Evolutionary conservation across 2,329 filamentous ascomycete genomes (phyloP).

Genomic region (Trichoderma harzianum): DNA sequence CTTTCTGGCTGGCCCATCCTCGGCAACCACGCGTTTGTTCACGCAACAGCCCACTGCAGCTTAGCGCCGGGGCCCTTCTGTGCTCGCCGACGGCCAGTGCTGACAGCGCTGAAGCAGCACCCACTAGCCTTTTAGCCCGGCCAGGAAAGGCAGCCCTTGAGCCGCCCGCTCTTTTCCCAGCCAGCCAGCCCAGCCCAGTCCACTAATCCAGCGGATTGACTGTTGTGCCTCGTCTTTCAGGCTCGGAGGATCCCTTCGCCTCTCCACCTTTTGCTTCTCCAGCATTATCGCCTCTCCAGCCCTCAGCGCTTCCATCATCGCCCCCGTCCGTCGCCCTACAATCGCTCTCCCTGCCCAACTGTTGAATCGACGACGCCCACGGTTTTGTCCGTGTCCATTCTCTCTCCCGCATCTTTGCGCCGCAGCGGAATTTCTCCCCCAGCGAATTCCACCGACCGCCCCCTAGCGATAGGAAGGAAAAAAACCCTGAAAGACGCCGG

Average conservation of each 20-base stretch:
- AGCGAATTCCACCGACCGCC: not conserved
- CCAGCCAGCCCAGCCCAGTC: not conserved
- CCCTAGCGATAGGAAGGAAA: constrained; percentile 4
- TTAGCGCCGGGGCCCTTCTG: constrained; percentile 15
- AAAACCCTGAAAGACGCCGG: constrained; percentile 8
- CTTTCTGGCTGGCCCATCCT: not conserved
- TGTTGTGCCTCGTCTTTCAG: constrained; percentile 33
- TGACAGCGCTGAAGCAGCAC: constrained; percentile 4
- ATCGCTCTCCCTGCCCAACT: not conserved
- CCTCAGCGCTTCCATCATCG: constrained; percentile 8
- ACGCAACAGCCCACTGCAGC: constrained; percentile 7
- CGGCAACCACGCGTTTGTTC: constrained; percentile 8
- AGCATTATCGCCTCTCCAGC: not conserved
- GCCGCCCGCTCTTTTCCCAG: constrained; percentile 5
- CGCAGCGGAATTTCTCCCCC: not conserved
- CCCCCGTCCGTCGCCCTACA: constrained; percentile 10
- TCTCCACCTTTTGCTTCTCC: constrained; percentile 22
- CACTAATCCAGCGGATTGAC: constrained; percentile 17
- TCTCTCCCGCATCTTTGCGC: not conserved
- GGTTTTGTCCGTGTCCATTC: not conserved
- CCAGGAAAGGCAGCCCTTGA: constrained; percentile 7
- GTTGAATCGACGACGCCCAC: constrained; percentile 1
- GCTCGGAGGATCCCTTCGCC: constrained; percentile 22
- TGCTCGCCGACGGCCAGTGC: not conserved
- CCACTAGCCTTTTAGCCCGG: constrained; percentile 5